Evolutionary conservation across 2,329 filamentous ascomycete genomes (phyloP).

Genomic region (Monilinia fructicola): DNA sequence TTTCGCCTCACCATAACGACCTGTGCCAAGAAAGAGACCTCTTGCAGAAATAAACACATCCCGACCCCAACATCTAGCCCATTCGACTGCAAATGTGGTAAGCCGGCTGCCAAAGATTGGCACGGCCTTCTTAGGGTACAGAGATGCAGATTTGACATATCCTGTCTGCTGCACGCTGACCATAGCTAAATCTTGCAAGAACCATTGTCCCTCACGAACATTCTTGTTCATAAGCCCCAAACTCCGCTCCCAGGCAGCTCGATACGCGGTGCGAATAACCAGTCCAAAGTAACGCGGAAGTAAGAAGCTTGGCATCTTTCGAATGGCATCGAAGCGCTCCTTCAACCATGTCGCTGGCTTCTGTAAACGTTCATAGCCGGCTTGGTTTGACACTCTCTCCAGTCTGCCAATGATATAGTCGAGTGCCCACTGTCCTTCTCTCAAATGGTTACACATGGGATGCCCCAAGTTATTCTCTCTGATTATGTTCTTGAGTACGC

Average conservation of each 20-base stretch:
- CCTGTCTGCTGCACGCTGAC: constrained; percentile 91
- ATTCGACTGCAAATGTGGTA: constrained; percentile 89
- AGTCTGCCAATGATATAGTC: constrained; percentile 83
- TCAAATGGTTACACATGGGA: constrained; percentile 87
- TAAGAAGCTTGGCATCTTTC: constrained; percentile 82
- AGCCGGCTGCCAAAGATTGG: constrained; percentile 83
- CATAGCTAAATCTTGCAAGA: constrained; percentile 84
- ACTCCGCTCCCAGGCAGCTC: constrained; percentile 74
- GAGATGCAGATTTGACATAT: constrained; percentile 81
- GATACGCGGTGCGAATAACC: constrained; percentile 83
- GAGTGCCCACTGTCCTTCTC: constrained; percentile 87
- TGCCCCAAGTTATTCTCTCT: constrained; percentile 88
- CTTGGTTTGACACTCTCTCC: constrained; percentile 65
- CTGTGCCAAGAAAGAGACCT: constrained; percentile 87
- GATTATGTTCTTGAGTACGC: constrained; percentile 79
- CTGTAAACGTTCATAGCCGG: constrained; percentile 61
- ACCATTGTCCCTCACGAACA: constrained; percentile 78
- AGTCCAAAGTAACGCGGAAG: constrained; percentile 92
- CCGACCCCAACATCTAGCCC: constrained; percentile 95
- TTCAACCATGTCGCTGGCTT: constrained; percentile 75
- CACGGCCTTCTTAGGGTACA: constrained; percentile 82
- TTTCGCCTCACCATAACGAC: constrained; percentile 81
- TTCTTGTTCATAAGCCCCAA: constrained; percentile 77
- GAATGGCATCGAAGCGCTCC: constrained; percentile 81
- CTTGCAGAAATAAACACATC: constrained; percentile 96